Conservation (phyloP, 2,329 filamentous ascomycete genomes). For the Rhinocladiella similis region DNA sequence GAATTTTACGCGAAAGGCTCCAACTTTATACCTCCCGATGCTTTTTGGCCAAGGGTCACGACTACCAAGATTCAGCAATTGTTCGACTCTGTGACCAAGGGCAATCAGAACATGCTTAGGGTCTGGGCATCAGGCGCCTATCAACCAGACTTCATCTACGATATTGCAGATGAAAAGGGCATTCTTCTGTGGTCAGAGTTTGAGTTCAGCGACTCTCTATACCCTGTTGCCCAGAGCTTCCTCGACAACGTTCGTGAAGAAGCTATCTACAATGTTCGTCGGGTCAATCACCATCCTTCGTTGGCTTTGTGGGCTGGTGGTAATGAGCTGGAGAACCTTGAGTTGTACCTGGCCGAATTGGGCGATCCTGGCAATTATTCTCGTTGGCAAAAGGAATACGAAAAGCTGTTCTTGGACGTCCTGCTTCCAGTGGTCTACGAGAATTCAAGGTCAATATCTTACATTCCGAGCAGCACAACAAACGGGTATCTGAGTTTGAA, state of each 20-base stretch:
- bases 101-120: slow-evolving; percentile 62
- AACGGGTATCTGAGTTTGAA: slow-evolving; percentile 60
- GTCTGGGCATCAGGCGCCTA: slow-evolving; percentile 79
- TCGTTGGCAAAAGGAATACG: slow-evolving; percentile 54
- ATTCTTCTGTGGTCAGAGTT: slow-evolving; percentile 90
- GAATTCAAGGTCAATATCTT: slow-evolving; percentile 61
- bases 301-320: slow-evolving; percentile 90
- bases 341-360: slow-evolving; percentile 41
- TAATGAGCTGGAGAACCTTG: slow-evolving; percentile 61
- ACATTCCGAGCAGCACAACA: slow-evolving; percentile 60
- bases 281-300: slow-evolving; percentile 80
- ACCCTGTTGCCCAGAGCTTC: slow-evolving; percentile 65
- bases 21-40: slow-evolving; percentile 67
- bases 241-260: slow-evolving; percentile 65
- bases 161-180: slow-evolving; percentile 74
- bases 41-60: slow-evolving; percentile 57
- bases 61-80: slow-evolving; percentile 57
- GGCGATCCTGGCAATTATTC: slow-evolving; percentile 44
- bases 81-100: slow-evolving; percentile 60
- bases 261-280: slow-evolving; percentile 63
- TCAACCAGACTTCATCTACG: slow-evolving; percentile 72
- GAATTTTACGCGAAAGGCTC: slow-evolving; percentile 68
- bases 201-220: slow-evolving; percentile 76
- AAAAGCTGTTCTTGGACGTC: slow-evolving; percentile 57
- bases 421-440: slow-evolving; percentile 58